These are phyloP conservation scores for Neurospora sp. DNA, from an alignment of 495 filamentous ascomycete genomes.

Conservation along the genomic window DNA sequence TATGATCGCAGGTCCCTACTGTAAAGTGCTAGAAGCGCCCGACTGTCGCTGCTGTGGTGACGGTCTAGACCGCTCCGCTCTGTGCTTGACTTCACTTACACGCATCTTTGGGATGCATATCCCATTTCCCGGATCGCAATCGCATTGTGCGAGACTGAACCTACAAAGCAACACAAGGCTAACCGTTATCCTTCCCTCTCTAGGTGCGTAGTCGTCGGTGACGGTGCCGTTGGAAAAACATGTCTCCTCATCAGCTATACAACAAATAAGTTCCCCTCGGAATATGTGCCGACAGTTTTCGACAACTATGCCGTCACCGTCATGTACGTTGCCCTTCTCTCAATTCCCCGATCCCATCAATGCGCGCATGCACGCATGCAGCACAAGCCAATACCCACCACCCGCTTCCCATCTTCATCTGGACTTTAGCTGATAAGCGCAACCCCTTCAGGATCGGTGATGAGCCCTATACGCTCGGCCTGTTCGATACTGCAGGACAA, in stretches of 20 bases:
- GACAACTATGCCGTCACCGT: slow-evolving; percentile 99
- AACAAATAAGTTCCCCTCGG: slow-evolving; percentile 98
- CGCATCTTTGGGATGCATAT: not conserved
- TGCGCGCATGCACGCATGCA: not conserved
- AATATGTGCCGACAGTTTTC: slow-evolving; percentile 99
- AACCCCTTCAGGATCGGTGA: slow-evolving; percentile 75
- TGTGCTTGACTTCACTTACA: not conserved
- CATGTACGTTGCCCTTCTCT: slow-evolving; percentile 59
- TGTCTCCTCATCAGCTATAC: slow-evolving; percentile 98
- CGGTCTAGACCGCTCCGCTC: not conserved
- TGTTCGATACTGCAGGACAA: slow-evolving; percentile 98
- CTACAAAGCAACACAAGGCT: slow-evolving; percentile 5
- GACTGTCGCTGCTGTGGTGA: not conserved
- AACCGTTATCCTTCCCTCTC: slow-evolving; percentile 3
- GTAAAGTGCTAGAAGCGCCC: not conserved
- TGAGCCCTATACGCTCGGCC: slow-evolving; percentile 92
- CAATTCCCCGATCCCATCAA: not conserved
- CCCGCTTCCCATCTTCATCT: not conserved
- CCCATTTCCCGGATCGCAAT: not conserved
- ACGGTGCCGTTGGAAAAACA: slow-evolving; percentile 98
- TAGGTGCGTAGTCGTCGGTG: slow-evolving; percentile 97
- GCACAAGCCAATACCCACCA: not conserved
- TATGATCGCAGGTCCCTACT: no score
- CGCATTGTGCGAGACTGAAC: not conserved
- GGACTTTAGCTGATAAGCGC: not conserved